Evolutionary conservation across 2,329 filamentous ascomycete genomes (phyloP).

Genomic region (Phyllosticta capitalensis): DNA sequence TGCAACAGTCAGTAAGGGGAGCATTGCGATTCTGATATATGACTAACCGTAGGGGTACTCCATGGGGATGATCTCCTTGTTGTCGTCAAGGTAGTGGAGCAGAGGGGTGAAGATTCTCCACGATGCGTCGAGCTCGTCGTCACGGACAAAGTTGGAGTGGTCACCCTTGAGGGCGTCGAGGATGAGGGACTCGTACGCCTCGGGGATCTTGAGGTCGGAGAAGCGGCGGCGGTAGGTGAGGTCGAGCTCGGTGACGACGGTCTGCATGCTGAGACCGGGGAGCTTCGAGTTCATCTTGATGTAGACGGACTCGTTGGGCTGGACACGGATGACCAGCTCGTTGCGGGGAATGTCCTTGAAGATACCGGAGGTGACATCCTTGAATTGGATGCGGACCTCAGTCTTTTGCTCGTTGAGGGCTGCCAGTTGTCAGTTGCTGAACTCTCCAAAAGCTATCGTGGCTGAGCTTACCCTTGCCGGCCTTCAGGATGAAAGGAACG

Average conservation of each 20-base stretch:
- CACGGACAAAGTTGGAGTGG: constrained; percentile 80
- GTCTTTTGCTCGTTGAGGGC: constrained; percentile 99
- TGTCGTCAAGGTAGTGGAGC: constrained; percentile 95
- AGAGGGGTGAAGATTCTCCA: constrained; percentile 99
- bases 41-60: constrained; percentile 94
- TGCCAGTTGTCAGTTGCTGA: constrained; percentile 18
- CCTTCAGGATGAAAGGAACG: constrained; percentile 98
- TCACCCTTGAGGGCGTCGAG: constrained; percentile 97
- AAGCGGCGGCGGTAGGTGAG: constrained; percentile 96
- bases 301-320: constrained; percentile 99
- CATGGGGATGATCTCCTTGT: constrained; percentile 99
- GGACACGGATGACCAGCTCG: constrained; percentile 97
- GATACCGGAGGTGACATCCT: constrained; percentile 97
- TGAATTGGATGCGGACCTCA: constrained; percentile 98
- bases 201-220: constrained; percentile 98
- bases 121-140: constrained; percentile 78
- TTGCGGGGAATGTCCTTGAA: constrained; percentile 99
- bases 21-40: neutral
- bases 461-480: constrained; percentile 59
- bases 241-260: constrained; percentile 94
- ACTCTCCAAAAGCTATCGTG: neutral
- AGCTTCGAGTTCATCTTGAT: constrained; percentile 99
- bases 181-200: constrained; percentile 97
- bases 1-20: constrained; percentile 32
- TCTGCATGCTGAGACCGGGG: constrained; percentile 97